Evolutionary conservation across 495 filamentous ascomycete species (phyloP), one percentile per base, ranked within the genome.

Genomic region (Terfezia claveryi): DNA sequence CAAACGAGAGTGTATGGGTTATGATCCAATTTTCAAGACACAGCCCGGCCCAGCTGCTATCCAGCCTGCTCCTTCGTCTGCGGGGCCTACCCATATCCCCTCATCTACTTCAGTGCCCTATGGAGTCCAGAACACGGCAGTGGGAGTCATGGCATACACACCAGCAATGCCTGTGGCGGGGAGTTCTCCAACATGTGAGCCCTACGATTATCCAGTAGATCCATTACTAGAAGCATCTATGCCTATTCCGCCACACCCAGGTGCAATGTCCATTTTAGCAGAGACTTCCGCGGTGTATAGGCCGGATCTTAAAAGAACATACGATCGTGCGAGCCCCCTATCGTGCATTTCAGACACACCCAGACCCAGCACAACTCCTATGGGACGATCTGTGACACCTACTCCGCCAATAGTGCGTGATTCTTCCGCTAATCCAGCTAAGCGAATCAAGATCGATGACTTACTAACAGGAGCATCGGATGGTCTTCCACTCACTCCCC

Each of bases 21-120:
- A 98, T 78, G 91, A 98, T 67, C 91, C 91, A 38, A 92, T 96
- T 58, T 98, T 98, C 72, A 92, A 93, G 68, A 77, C 81, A 62
- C 83, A 87, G 62, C 80, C 83, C 51, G 79, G 80, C 17, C 83
- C 85, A 14, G 73, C 83, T 46, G 75, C 79, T 53, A 86, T 92
- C 59, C 85, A 89, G 66, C 83, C 85, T 57, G 82, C 80, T 59
- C 77, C 63, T 16, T 55, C 63, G 36, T 53, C 61, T 70, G 23
- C 70, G 69, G 46, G 62, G 73, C 52, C 70, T 74, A 27, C 68
- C 71, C 55, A 72, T 70, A 55, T 69, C 70, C 11, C 71, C 72
- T 53, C 69, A 70, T 32, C 70, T 66, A 56, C 66, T 67, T 51
- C 50, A 12, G 6, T 20, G n/a, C 41, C 41, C 14, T 46, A 46